Evolutionary conservation across 257 asterid species (phyloP), one percentile per base, ranked within the genome.

Genomic region (Nicotiana tabacum): DNA sequence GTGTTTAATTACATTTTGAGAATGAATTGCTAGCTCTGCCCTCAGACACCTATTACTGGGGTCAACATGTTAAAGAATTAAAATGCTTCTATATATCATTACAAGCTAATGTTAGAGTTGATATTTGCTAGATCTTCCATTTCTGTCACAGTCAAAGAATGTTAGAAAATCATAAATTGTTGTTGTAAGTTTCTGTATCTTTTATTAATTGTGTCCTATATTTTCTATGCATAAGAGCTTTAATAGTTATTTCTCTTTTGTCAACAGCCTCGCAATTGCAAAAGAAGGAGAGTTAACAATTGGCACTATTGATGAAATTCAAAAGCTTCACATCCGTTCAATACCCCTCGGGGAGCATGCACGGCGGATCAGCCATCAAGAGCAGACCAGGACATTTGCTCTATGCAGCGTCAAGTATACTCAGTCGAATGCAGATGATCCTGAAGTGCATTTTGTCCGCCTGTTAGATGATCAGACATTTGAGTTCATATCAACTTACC

Each of bases 281-380:
- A 96, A 92, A 85, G 98, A 96, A 92, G 99, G 98, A 12, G 98
- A 96, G 86, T 90, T 96, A 81, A 90, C 99, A 74, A 96, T 96
- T 84, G 98, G 99, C 82, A 96, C 98, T 66, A 96, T 96, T 66
- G 98, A 96, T 85, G 98, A 96, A 85, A 96, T 96, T 88, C 99
- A 96, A 83, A 96, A 96, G 92, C 99, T 96, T 84, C 99, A 96
- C 82, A 96, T 94, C 81, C 98, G 98, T 57, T 86, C 98, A 17
- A 93, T 96, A 83, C 97, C 98, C 5, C 97, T 96, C 33, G 98
- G 99, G 72, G 99, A 96, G 91, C 97, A 96, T 81, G 98, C 97
- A 80, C 95, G 98, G 2, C 98, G 98, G 78, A 96, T 96, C 89
- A 94, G 98, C 85, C 98, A 96, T 91, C 98, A 96, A 88, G 98